Base-by-base conservation (phyloP, 192 early-diverging fungal species). In the Umbelopsis ramanniana region DNA sequence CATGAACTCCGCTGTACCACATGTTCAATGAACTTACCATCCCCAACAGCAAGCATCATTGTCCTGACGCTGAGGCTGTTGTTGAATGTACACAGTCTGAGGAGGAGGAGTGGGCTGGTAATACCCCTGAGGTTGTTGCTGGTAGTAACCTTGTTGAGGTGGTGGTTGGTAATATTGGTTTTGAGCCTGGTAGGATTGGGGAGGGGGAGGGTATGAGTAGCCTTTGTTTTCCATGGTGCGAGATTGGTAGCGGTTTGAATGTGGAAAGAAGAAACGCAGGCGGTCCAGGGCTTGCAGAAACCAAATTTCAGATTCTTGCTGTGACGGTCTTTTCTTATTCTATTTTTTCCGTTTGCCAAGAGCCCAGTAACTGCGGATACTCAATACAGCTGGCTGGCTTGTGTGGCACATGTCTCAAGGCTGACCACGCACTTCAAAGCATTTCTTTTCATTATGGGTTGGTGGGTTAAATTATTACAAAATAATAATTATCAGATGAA, bases 1-100 rank as follows among this genome's bases (percentile, higher is more conserved):
- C n/a, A n/a, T n/a, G n/a, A n/a, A n/a, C n/a, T n/a, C n/a, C n/a
- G n/a, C n/a, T n/a, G n/a, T n/a, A n/a, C n/a, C n/a, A n/a, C n/a
- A n/a, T n/a, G 46, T 46, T 17, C 10, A 46, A 46, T 46, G 17
- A 46, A 38, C 68, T 68, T 35, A 75, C 74, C 74, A 75, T 54
- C 74, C 74, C 74, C 67, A 75, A 50, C 74, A 75, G 55, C 66
- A 75, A 19, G 68, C 50, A 66, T 57, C 40, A 63, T 75, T 68
- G 54, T 75, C 69, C 35, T 70, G 48, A 21, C 50, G 47, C 45
- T 69, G 74, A 40, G 74, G 67, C 46, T 75, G 74, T 66, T 75
- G 74, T 48, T 75, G 74, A 24, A 75, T 53, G 46, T 46, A 24
- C 6, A 75, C 52, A 22, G 74, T 68, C 17, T 68, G 67, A 47